Evolutionary conservation across 495 filamentous ascomycete genomes (phyloP), one percentile per base, ranked within the genome.

Genomic region (Niebla homalea): DNA sequence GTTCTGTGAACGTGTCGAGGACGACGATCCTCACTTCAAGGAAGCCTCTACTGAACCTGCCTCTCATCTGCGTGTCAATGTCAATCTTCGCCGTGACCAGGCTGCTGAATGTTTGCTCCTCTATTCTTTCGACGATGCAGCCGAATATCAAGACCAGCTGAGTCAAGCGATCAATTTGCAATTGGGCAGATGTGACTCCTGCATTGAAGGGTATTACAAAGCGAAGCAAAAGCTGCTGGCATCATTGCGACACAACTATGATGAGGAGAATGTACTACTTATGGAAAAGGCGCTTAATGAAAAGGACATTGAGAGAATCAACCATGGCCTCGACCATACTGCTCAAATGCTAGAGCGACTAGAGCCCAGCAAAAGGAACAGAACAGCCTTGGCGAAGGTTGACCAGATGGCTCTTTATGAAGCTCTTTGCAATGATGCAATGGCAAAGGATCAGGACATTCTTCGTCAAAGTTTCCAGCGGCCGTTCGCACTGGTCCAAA

Each of bases 191-290:
- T 96, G 89, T 66, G 83, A 93, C 55, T 69, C 77, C 37, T 96
- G 89, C 62, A 80, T 88, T 50, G 77, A 77, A 36, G 77, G 80
- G 37, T 96, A 89, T 67, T 86, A 96, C 66, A 81, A 76, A 42
- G 76, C 75, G 18, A 81, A 82, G 59, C 72, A 74, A 51, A 71
- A 68, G 55, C 72, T 85, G 53, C 67, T 83, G 52, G 73, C 80
- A 38, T 67, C 74, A 21, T 67, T 90, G 16, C 70, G 74, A 58
- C 69, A 66, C 46, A 65, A 73, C 48, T 83, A 79, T 55, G 73
- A 83, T 16, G 78, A 82, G 23, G 79, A 83, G 21, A 74, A 77
- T 26, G 79, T 84, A 19, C 64, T 66, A 18, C 63, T 67, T 14
- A 74, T 87, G 53, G 64, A 73, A 16, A 64, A 70, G 7, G 66